Percentiles rank a stretch among this genome's conserved stretches.
Evolutionary conservation across 192 early-diverging fungal genomes (phyloP).

Genomic region (Entophlyctis luteolus): DNA sequence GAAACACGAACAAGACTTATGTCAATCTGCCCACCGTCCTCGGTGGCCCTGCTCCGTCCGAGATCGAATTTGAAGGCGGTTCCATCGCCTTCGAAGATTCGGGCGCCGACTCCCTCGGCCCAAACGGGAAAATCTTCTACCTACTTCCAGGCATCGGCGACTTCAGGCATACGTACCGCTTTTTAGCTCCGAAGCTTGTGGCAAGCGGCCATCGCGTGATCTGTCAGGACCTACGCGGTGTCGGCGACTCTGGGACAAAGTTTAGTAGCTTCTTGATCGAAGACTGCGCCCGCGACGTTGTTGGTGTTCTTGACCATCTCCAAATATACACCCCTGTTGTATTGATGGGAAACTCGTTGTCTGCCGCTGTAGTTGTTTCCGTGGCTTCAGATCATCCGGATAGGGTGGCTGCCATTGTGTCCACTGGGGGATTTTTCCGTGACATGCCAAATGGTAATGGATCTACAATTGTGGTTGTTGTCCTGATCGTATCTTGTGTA

Average conservation of each 20-base stretch:
- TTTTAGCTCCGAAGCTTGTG: conserved; percentile 30
- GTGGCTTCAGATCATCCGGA: conserved; percentile 21
- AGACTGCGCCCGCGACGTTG: conserved; percentile 21
- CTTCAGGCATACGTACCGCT: conserved; percentile 25
- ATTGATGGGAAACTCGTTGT: conserved; percentile 28
- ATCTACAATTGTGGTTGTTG: conserved; percentile 6
- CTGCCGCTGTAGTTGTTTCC: conserved; percentile 16
- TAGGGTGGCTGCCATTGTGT: conserved; percentile 14
- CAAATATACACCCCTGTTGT: conserved; percentile 16
- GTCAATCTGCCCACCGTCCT: conserved; percentile 11
- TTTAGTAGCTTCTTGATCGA: conserved; percentile 18
- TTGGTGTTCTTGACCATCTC: conserved; percentile 20
- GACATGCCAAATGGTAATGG: conserved; percentile 25
- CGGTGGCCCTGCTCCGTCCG: background rate
- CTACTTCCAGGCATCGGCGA: conserved; percentile 30
- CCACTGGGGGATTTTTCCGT: conserved; percentile 31
- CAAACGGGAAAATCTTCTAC: conserved; percentile 10
- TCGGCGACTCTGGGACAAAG: conserved; percentile 18
- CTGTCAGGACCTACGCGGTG: conserved; percentile 25
- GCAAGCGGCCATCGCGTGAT: conserved; percentile 28
- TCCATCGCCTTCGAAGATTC: conserved; percentile 26
- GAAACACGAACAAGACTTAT: too few species aligned
- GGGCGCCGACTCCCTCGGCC: background rate
- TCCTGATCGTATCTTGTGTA: background rate
- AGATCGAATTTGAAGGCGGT: background rate